Base-by-base conservation (phyloP, 1,284 basidiomycete species). In the Agaricales sp. region DNA sequence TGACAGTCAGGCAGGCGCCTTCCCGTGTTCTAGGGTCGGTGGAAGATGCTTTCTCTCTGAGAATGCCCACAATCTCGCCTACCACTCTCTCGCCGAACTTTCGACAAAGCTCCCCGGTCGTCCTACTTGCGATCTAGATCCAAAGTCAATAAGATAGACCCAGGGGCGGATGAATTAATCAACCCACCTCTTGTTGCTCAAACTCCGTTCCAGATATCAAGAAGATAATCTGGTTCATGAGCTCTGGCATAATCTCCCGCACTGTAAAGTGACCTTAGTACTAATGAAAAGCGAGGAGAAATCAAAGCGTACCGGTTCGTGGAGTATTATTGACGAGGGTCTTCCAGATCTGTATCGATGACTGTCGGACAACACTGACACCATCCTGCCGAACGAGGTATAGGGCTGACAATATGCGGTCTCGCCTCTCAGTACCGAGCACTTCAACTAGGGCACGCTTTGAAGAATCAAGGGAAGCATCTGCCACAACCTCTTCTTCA, bases 341-440 rank as follows among this genome's bases (percentile, higher is more conserved):
- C 68, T 99, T 99, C 96, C 96, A 99, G 55, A 98, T 97, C 55
- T 95, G 92, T 50, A 95, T 82, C 0, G 95, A 92, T 2, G 92
- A 82, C 65, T 93, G 88, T 44, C 96, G 82, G 35, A 99, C 94
- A 43, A 85, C 78, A 46, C 82, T 83, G 58, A 97, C 90, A 21
- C 91, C 78, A 65, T 99, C 96, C 67, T 99, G 96, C 50, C 94
- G 84, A 51, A 94, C 86, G 57, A 99, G 77, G 66, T 95, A 99
- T 51, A 99, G 68, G 1, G 89, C 89, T 2, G 93, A 86, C 41
- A 99, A 71, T 43, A 99, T 91, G 23, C 90, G 80, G 65, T 98
- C 92, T 48, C 94, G 77, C 50, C 93, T 80, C 57, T 98, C 92
- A 19, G 75, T 69, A 37, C 96, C 96, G 45, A 99, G 80, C 2